These are phyloP conservation scores for Pulveroboletus sp. DNA, from an alignment of 768 basidiomycete species.

Conservation along the genomic window DNA sequence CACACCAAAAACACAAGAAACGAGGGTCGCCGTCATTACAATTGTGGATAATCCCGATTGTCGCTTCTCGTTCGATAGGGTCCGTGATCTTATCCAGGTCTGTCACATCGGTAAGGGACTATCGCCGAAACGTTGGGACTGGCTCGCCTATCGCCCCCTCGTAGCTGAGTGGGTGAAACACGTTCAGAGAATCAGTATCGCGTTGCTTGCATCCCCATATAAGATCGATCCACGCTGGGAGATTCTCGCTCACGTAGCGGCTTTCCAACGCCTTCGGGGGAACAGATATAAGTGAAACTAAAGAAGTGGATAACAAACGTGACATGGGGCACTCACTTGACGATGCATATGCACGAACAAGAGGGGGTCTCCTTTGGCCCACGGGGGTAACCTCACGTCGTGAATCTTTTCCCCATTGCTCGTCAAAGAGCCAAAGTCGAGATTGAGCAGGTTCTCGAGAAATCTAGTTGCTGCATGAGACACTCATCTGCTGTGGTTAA, in stretches of 20 bases:
- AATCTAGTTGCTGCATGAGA: slow-evolving; percentile 47
- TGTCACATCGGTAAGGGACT: slow-evolving; percentile 22
- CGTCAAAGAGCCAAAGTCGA: slow-evolving; percentile 76
- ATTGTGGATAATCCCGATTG: slow-evolving; percentile 93
- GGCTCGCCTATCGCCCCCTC: slow-evolving; percentile 76
- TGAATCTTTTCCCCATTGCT: slow-evolving; percentile 76
- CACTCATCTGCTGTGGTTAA: too few species aligned
- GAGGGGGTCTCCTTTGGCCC: slow-evolving; percentile 82
- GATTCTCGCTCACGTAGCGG: slow-evolving; percentile 74
- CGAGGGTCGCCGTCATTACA: slow-evolving; percentile 44
- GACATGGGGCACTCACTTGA: slow-evolving; percentile 39
- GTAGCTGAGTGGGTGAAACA: slow-evolving; percentile 91
- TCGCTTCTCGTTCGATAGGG: slow-evolving; percentile 84
- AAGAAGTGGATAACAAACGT: background rate
- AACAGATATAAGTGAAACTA: background rate
- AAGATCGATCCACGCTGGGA: slow-evolving; percentile 90
- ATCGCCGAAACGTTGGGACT: background rate
- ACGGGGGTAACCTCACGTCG: slow-evolving; percentile 83
- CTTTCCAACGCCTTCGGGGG: slow-evolving; percentile 75
- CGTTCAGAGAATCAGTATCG: slow-evolving; percentile 71
- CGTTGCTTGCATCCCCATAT: slow-evolving; percentile 89
- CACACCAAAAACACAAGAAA: background rate
- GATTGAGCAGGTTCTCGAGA: slow-evolving; percentile 69
- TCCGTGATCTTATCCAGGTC: slow-evolving; percentile 86
- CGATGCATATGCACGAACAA: slow-evolving; percentile 79